Evolutionary conservation across 345 rosid genomes (phyloP).

Genomic region (Populus simonii): DNA sequence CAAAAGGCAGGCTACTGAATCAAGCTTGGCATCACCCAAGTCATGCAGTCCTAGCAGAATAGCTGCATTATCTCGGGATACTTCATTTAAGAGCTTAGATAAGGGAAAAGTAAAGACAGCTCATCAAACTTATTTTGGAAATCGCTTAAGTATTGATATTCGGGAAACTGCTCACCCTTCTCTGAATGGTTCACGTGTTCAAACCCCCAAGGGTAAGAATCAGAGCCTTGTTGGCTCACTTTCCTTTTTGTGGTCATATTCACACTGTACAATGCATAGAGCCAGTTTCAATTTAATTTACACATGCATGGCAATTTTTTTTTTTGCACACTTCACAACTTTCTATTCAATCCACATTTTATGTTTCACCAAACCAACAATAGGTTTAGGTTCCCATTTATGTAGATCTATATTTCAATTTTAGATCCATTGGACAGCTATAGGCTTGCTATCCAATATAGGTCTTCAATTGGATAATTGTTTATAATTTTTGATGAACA

Average conservation of each 20-base stretch:
- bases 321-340: background rate
- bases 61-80: constrained; percentile 43
- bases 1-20: constrained; percentile 62
- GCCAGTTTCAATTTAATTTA: background rate
- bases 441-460: background rate
- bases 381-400: background rate
- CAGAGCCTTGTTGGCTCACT: background rate
- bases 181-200: constrained; percentile 43
- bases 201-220: constrained; percentile 54
- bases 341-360: background rate
- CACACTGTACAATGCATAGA: background rate
- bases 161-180: constrained; percentile 46
- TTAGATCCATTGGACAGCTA: background rate
- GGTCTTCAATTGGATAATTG: background rate
- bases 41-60: constrained; percentile 46
- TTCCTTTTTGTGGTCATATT: background rate
- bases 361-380: background rate
- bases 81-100: constrained; percentile 29
- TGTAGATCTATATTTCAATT: background rate
- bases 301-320: background rate
- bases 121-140: constrained; percentile 42
- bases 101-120: constrained; percentile 56
- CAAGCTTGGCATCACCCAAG: constrained; percentile 59
- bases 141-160: constrained; percentile 36
- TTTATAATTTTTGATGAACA: background rate